Base-by-base conservation (phyloP, 1,284 basidiomycete genomes). In the Puccinia sorghi region DNA sequence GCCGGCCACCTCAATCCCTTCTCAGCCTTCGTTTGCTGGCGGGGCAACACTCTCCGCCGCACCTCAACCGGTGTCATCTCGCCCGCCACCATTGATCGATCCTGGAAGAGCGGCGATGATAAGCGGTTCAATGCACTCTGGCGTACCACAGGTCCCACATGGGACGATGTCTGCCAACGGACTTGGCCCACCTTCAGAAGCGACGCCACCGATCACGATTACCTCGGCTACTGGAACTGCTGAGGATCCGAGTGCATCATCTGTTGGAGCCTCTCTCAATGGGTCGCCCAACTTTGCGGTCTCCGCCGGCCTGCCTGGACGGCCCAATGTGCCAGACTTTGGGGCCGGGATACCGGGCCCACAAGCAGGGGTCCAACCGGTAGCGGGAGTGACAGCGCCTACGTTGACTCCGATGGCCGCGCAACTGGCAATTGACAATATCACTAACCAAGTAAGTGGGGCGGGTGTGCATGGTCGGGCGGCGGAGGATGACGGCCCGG, bases 401-500 rank as follows among this genome's bases (percentile, higher is more conserved):
- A 32, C 48, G 32, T 32, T 77, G 52, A 77, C 66, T 0, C 66
- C 75, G 27, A 56, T 77, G 66, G 50, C 64, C 5, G 73, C 73
- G 7, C 73, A 75, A 66, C 43, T 75, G 37, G 73, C 61, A 15
- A 75, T 75, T 22, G 73, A 75, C 50, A 75, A 64, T 25, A 75
- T 75, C 61, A 75, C 73, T 27, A 39, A 56, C 37, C 69, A 71
- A 56, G 69, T 52, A 95, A 85, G 88, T 92, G 72, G 91, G 92
- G 83, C 89, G 20, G 69, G 37, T 9, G 52, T 92, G 92, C 1
- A 89, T 90, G 80, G 85, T 91, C 80, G 94, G 92, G 84, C 88
- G 39, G 39, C 92, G 5, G 93, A 93, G 83, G 87, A 89, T 82
- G 48, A 54, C 8, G 52, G 37, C 15, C 32, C 64, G 61, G 72